Evolutionary conservation across 495 filamentous ascomycete genomes (phyloP).

Genomic region (Penicillium egyptiacum): DNA sequence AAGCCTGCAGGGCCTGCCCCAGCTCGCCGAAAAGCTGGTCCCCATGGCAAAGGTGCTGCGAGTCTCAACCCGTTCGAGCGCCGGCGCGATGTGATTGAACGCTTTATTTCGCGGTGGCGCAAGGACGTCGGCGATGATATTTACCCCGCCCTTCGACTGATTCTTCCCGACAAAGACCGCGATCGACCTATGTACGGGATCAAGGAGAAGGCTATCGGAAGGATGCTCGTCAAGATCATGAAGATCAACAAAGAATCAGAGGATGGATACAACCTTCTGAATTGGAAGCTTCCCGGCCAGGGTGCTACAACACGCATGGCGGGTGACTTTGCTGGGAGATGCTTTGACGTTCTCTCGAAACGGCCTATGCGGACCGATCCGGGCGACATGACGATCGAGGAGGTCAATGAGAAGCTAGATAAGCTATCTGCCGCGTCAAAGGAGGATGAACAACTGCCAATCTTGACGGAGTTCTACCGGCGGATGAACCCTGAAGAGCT

Average conservation of each 20-base stretch:
- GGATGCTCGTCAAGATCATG: slow-evolving; percentile 83
- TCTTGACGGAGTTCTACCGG: slow-evolving; percentile 80
- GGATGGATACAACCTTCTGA: slow-evolving; percentile 79
- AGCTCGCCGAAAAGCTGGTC: slow-evolving; percentile 53
- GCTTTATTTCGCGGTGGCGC: slow-evolving; percentile 87
- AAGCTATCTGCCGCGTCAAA: slow-evolving; percentile 69
- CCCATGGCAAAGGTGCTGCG: slow-evolving; percentile 48
- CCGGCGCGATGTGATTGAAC: slow-evolving; percentile 80
- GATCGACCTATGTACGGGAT: slow-evolving; percentile 93
- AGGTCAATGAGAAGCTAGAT: slow-evolving; percentile 88
- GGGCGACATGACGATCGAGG: slow-evolving; percentile 78
- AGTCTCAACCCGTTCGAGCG: slow-evolving; percentile 76
- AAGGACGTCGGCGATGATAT: slow-evolving; percentile 86
- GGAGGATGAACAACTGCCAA: slow-evolving; percentile 77
- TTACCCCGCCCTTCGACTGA: slow-evolving; percentile 88
- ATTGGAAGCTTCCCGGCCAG: slow-evolving; percentile 89
- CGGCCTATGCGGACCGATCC: slow-evolving; percentile 70
- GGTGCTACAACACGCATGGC: slow-evolving; percentile 61
- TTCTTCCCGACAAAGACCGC: slow-evolving; percentile 90
- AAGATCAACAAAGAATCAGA: slow-evolving; percentile 91
- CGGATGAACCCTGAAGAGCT: slow-evolving; percentile 92
- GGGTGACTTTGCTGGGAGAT: slow-evolving; percentile 89
- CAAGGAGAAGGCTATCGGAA: slow-evolving; percentile 89
- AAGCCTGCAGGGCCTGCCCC: slow-evolving; percentile 56
- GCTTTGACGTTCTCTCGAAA: slow-evolving; percentile 83